A percentile compares a stretch with the other conserved stretches of the same genome.
phyloP scores from a whole-genome alignment of 257 asterid genomes.

The Capsicum chinense region DNA sequence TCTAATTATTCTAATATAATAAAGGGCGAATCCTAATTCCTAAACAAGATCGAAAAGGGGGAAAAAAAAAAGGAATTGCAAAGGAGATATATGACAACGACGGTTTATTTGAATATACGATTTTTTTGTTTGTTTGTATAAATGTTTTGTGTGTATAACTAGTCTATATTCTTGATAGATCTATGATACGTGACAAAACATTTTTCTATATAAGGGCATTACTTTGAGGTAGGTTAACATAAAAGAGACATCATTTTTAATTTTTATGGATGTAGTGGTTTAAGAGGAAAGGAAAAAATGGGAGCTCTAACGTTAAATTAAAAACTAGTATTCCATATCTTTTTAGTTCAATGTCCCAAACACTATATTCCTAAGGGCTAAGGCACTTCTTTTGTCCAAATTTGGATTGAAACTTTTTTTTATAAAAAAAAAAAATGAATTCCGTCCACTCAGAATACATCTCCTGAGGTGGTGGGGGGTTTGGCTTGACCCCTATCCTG shows the following conservation, averaged over 20 bases:
- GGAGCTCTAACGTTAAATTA: not conserved
- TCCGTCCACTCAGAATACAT: too few relatives aligned
- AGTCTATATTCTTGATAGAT: not conserved
- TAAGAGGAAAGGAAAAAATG: not conserved
- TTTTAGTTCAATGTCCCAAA: not conserved
- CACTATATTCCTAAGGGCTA: too few relatives aligned
- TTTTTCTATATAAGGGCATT: not conserved
- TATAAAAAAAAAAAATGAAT: too few relatives aligned
- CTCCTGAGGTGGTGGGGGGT: too few relatives aligned
- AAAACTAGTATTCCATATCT: not conserved
- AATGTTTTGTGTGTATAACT: not conserved
- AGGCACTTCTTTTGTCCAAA: not conserved
- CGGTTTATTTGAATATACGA: not conserved
- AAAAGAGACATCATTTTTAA: not conserved
- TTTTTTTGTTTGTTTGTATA: not conserved
- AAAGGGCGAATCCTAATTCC: not conserved
- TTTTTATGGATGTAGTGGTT: not conserved
- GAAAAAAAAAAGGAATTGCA: not conserved
- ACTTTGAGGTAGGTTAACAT: not conserved
- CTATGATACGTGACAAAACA: not conserved
- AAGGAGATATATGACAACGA: slow-evolving; percentile 11
- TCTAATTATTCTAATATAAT: not conserved
- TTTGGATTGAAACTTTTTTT: not conserved
- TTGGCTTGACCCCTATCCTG: too few relatives aligned
- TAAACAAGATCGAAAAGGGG: not conserved